A percentile compares a stretch with the other conserved stretches of the same genome.
Conservation (phyloP, 1,284 basidiomycete species). For the Heterobasidion parviporum region DNA sequence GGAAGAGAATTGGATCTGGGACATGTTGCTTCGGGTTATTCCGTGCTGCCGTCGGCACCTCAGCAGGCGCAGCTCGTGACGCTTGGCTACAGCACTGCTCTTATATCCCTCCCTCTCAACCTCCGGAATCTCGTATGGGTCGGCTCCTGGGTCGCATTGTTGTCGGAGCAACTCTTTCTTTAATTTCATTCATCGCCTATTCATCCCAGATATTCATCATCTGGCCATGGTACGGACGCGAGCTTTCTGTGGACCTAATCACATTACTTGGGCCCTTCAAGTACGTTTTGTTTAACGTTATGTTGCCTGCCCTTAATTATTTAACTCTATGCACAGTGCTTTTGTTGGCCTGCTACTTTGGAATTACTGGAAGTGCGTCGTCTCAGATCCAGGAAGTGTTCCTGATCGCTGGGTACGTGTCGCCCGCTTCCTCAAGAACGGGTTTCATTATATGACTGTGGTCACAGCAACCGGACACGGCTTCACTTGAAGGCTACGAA, state of each 20-base stretch:
- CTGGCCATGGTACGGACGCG: constrained; percentile 85
- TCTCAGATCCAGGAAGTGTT: constrained; percentile 78
- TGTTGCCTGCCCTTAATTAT: constrained; percentile 3
- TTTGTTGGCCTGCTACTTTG: constrained; percentile 73
- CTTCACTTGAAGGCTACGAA: constrained; percentile 65
- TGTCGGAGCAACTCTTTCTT: constrained; percentile 61
- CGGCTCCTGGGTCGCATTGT: constrained; percentile 50
- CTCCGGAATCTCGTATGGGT: constrained; percentile 26
- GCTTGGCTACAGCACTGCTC: background rate
- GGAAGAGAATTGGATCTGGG: background rate
- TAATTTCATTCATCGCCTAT: constrained; percentile 87
- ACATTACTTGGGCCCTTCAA: constrained; percentile 82
- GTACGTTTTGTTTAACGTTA: constrained; percentile 35
- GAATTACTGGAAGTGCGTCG: constrained; percentile 82
- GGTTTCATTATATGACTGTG: constrained; percentile 1
- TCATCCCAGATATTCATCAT: constrained; percentile 85
- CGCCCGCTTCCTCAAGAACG: constrained; percentile 15
- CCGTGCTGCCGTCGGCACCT: too few species aligned
- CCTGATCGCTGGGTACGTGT: constrained; percentile 66
- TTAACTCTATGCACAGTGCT: constrained; percentile 34
- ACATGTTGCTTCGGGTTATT: too few species aligned
- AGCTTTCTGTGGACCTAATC: constrained; percentile 63
- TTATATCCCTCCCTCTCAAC: background rate
- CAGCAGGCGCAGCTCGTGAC: too few species aligned
- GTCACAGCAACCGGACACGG: constrained; percentile 65